phyloP scores from a whole-genome alignment of 1,139 yeast species.

The Yamadazyma jaroonii region DNA sequence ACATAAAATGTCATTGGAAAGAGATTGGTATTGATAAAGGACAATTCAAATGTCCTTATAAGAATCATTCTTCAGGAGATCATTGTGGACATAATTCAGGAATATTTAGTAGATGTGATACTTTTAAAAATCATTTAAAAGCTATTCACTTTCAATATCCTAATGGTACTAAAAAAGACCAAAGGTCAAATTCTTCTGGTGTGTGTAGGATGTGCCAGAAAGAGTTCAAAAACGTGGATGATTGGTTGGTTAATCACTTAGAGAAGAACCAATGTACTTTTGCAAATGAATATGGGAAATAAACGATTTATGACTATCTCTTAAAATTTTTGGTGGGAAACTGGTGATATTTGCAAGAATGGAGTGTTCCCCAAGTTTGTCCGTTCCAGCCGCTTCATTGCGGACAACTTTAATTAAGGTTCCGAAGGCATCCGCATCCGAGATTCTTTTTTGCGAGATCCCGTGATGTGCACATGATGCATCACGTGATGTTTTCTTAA shows the following conservation, averaged over 20 bases:
- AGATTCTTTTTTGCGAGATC: not conserved
- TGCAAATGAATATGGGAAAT: constrained; percentile 21
- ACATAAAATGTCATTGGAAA: constrained; percentile 79
- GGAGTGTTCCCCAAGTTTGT: too few species aligned
- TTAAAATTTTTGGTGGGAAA: not conserved
- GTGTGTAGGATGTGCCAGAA: constrained; percentile 73
- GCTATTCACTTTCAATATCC: constrained; percentile 92
- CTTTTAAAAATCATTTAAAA: constrained; percentile 85
- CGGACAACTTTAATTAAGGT: not conserved
- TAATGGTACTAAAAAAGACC: constrained; percentile 77
- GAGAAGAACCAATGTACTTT: constrained; percentile 53
- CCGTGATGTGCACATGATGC: not conserved
- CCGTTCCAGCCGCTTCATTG: too few species aligned
- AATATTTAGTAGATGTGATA: constrained; percentile 83
- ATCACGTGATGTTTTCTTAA: not conserved
- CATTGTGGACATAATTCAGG: constrained; percentile 78
- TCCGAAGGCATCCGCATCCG: not conserved
- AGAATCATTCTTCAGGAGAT: constrained; percentile 24
- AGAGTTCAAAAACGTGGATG: constrained; percentile 66
- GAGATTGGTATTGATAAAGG: constrained; percentile 54
- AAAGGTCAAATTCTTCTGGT: constrained; percentile 67
- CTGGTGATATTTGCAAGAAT: too few species aligned
- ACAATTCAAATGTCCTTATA: constrained; percentile 47
- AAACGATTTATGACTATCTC: not conserved
- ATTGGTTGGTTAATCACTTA: constrained; percentile 75